Conservation (phyloP, 2,329 filamentous ascomycete species). For the Penicillium hesseltinei region DNA sequence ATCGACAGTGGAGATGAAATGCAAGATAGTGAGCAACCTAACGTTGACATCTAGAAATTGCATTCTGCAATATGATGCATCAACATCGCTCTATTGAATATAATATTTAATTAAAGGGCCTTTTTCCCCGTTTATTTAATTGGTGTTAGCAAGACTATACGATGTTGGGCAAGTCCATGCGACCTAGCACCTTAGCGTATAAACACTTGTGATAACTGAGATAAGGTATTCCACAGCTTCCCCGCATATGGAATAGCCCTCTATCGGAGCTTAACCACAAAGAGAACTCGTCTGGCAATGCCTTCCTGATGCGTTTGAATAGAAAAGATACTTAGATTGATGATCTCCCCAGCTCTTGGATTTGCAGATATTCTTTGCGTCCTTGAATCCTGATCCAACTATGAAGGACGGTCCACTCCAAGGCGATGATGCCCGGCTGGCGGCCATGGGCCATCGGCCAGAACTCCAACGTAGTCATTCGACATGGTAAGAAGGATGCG, state of each 20-base stretch:
- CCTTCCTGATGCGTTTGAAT: conserved; percentile 1
- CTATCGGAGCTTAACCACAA: conserved; percentile 1
- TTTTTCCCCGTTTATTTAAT: background rate
- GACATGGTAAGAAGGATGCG: conserved; percentile 37
- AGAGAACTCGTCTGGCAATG: conserved; percentile 1
- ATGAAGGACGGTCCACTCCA: conserved; percentile 21
- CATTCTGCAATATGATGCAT: background rate
- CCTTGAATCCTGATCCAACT: background rate
- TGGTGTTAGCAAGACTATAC: background rate
- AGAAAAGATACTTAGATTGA: background rate
- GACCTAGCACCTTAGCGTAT: conserved; percentile 1
- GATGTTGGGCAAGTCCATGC: conserved; percentile 21
- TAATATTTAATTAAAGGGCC: background rate
- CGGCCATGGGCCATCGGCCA: conserved; percentile 52
- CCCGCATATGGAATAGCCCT: conserved; percentile 2
- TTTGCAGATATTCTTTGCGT: background rate
- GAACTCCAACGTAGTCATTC: conserved; percentile 59
- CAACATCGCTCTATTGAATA: background rate
- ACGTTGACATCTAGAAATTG: background rate
- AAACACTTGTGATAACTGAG: background rate
- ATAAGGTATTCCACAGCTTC: background rate
- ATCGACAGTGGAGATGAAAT: background rate
- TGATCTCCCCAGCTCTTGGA: background rate
- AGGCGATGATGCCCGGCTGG: conserved; percentile 24
- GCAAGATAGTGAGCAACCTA: background rate